These are phyloP conservation scores for Mortierella sp. DNA, from an alignment of 371 early-diverging fungal genomes.

Conservation along the genomic window DNA sequence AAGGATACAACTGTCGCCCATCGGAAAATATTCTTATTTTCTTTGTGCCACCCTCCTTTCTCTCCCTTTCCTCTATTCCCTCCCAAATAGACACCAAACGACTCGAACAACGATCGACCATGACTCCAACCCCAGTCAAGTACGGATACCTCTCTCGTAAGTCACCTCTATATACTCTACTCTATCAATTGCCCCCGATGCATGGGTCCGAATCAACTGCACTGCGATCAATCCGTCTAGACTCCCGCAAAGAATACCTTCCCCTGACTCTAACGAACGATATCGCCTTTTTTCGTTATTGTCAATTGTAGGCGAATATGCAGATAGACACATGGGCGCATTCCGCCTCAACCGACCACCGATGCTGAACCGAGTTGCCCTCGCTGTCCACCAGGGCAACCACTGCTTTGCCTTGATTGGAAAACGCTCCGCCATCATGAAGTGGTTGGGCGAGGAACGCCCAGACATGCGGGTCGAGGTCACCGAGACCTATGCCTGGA, in stretches of 20 bases:
- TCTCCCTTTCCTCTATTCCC: not conserved
- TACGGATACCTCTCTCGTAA: constrained; percentile 26
- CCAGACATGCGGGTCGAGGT: constrained; percentile 13
- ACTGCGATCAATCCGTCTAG: not conserved
- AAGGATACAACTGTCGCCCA: not conserved
- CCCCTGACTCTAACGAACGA: not conserved
- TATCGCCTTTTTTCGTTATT: not conserved
- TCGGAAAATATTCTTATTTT: constrained; percentile 3
- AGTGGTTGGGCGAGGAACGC: constrained; percentile 19
- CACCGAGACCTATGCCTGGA: constrained; percentile 21
- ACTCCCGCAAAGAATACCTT: no score
- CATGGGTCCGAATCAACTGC: not conserved
- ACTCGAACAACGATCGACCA: not conserved
- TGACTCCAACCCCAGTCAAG: not conserved
- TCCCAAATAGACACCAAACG: not conserved
- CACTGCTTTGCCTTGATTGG: constrained; percentile 35
- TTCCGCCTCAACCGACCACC: constrained; percentile 22
- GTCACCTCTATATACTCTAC: not conserved
- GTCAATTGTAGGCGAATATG: constrained; percentile 25
- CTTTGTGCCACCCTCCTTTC: constrained; percentile 10
- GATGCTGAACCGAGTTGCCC: constrained; percentile 8
- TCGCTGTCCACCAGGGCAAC: constrained; percentile 28
- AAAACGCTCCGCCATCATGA: constrained; percentile 25
- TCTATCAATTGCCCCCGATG: not conserved
- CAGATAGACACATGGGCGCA: constrained; percentile 33